Evolutionary conservation across 495 filamentous ascomycete genomes (phyloP).

Genomic region (Aspergillus funiculosus): DNA sequence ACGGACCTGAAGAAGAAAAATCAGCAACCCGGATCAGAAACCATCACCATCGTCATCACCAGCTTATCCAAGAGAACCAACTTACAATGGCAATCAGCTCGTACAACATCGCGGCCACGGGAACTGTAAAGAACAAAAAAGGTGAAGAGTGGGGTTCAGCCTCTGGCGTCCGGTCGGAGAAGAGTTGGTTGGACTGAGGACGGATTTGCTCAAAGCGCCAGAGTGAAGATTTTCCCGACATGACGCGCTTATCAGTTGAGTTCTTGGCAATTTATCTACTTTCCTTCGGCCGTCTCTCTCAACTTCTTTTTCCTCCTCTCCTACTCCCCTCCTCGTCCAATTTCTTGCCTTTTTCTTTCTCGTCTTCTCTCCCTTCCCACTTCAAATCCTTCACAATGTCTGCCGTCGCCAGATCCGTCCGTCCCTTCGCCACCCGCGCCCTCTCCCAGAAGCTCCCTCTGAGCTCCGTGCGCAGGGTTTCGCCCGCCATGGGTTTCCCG

Average conservation of each 20-base stretch:
- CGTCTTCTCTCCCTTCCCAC: slow-evolving; percentile 12
- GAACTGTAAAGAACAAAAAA: neutral
- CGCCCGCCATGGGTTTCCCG: slow-evolving; percentile 46
- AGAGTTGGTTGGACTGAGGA: slow-evolving; percentile 1
- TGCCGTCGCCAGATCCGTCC: slow-evolving; percentile 35
- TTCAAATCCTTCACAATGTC: slow-evolving; percentile 33
- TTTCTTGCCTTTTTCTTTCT: slow-evolving; percentile 19
- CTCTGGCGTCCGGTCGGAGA: slow-evolving; percentile 6
- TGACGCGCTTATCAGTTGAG: slow-evolving; percentile 18
- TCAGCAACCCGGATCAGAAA: neutral
- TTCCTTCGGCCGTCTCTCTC: slow-evolving; percentile 22
- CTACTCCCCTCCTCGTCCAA: slow-evolving; percentile 24
- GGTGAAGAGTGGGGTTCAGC: slow-evolving; percentile 9
- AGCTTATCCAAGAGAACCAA: slow-evolving; percentile 9
- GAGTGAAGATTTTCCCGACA: slow-evolving; percentile 25
- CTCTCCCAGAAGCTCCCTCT: slow-evolving; percentile 41
- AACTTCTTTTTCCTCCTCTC: slow-evolving; percentile 23
- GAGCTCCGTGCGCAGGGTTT: slow-evolving; percentile 30
- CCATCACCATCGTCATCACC: neutral
- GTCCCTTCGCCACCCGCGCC: slow-evolving; percentile 40
- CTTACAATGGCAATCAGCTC: slow-evolving; percentile 92
- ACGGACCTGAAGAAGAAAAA: slow-evolving; percentile 61
- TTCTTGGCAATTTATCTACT: slow-evolving; percentile 28
- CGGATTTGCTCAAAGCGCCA: slow-evolving; percentile 16
- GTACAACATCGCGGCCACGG: slow-evolving; percentile 82